These are phyloP conservation scores for Tetrahymena elliotti DNA, from an alignment of 73 alveolate species.

Conservation along the genomic window DNA sequence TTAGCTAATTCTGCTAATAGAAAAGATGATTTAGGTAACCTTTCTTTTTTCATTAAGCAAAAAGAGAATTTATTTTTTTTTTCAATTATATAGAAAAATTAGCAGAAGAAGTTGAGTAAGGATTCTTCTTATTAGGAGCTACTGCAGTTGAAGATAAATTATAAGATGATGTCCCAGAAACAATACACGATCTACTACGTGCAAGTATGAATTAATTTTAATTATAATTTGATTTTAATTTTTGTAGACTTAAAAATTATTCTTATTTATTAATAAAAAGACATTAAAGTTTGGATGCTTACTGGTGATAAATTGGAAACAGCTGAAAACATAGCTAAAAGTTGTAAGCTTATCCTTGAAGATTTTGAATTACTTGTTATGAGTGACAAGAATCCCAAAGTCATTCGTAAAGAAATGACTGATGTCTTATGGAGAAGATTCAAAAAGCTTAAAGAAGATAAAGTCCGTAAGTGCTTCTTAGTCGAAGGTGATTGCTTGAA, in stretches of 20 bases:
- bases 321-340: slow-evolving; percentile 62
- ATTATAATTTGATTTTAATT: not conserved
- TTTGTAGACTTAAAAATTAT: not conserved
- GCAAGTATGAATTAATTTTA: slow-evolving; percentile 33
- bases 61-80: too few species aligned
- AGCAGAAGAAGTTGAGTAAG: slow-evolving; percentile 39
- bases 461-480: slow-evolving; percentile 46
- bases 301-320: slow-evolving; percentile 55
- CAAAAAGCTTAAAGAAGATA: slow-evolving; percentile 3
- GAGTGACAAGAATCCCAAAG: slow-evolving; percentile 13
- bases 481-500: slow-evolving; percentile 44
- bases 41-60: not conserved
- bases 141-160: slow-evolving; percentile 67
- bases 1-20: slow-evolving; percentile 1
- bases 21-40: slow-evolving; percentile 15
- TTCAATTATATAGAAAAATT: not conserved
- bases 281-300: slow-evolving; percentile 47
- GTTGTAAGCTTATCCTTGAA: slow-evolving; percentile 22
- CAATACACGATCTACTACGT: slow-evolving; percentile 42
- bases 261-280: not conserved
- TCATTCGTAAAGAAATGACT: slow-evolving; percentile 3
- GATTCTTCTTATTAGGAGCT: slow-evolving; percentile 48
- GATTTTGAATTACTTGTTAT: slow-evolving; percentile 12
- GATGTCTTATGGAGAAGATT: slow-evolving; percentile 11
- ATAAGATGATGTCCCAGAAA: slow-evolving; percentile 74